These are phyloP conservation scores for Mycosphaerella arachidis DNA, from an alignment of 2,329 filamentous ascomycete species.

Conservation along the genomic window DNA sequence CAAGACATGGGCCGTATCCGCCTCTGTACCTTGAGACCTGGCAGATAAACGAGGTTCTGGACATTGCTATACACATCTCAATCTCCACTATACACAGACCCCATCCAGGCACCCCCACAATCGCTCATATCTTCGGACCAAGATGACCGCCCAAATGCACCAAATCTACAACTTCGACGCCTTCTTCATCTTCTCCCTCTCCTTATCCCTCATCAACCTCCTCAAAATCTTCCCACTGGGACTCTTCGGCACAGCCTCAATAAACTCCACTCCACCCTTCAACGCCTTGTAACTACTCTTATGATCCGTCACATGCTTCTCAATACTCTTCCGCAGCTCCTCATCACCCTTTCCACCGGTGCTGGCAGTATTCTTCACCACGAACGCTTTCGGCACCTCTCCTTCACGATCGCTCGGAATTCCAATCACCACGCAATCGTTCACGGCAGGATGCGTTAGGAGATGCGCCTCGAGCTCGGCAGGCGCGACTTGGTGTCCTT, in stretches of 20 bases:
- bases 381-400: conserved; percentile 60
- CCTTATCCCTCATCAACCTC: conserved; percentile 65
- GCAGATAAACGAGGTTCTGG: too few species aligned
- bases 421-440: conserved; percentile 74
- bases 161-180: conserved; percentile 59
- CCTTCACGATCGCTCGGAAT: conserved; percentile 60
- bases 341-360: conserved; percentile 44
- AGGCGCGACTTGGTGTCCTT: conserved; percentile 78
- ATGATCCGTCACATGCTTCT: conserved; percentile 56
- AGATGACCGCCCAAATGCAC: not conserved
- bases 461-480: conserved; percentile 79
- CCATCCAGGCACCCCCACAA: not conserved
- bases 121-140: not conserved
- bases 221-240: conserved; percentile 61
- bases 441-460: conserved; percentile 68
- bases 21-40: too few species aligned
- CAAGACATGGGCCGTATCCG: too few species aligned
- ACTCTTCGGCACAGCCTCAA: conserved; percentile 56
- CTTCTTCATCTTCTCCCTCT: conserved; percentile 62
- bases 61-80: too few species aligned
- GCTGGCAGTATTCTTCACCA: conserved; percentile 51
- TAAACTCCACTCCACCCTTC: conserved; percentile 55
- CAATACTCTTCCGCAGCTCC: conserved; percentile 47
- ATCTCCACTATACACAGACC: not conserved
- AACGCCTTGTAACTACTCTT: conserved; percentile 62